Evolutionary conservation across 2,329 filamentous ascomycete genomes (phyloP).

Genomic region (Xenosphaeropsis pyriputrescens): DNA sequence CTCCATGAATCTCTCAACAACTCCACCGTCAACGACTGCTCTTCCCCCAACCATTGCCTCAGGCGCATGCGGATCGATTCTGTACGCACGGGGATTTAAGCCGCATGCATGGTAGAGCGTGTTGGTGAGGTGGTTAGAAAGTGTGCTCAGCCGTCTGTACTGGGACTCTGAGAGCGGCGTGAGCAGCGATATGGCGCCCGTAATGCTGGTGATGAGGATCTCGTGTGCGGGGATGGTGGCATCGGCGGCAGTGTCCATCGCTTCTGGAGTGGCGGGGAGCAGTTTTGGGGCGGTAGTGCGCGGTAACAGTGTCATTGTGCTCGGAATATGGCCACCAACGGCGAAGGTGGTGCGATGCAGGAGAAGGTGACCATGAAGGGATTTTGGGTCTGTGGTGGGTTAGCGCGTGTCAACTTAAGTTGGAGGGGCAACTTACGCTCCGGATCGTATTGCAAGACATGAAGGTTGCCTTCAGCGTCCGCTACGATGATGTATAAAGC

Average conservation of each 20-base stretch:
- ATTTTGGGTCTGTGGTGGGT: conserved; percentile 61
- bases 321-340: conserved; percentile 62
- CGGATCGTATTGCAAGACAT: conserved; percentile 86
- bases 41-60: conserved; percentile 25
- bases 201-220: conserved; percentile 58
- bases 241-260: conserved; percentile 13
- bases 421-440: conserved; percentile 49
- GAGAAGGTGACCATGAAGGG: conserved; percentile 74
- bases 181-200: conserved; percentile 64
- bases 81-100: conserved; percentile 70
- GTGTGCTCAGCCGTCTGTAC: conserved; percentile 70
- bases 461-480: conserved; percentile 74
- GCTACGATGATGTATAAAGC: conserved; percentile 71
- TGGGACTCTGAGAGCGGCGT: conserved; percentile 64
- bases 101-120: conserved; percentile 64
- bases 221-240: conserved; percentile 22
- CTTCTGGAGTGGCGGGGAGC: conserved; percentile 26
- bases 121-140: conserved; percentile 67
- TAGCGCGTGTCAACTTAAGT: conserved; percentile 3
- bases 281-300: conserved; percentile 36
- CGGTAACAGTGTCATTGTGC: conserved; percentile 62
- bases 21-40: conserved; percentile 53
- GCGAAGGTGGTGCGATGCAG: conserved; percentile 82
- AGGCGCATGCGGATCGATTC: conserved; percentile 41
- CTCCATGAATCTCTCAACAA: conserved; percentile 64